Conservation (phyloP, 352 stramenopile species). For the Phytophthora colocasiae region DNA sequence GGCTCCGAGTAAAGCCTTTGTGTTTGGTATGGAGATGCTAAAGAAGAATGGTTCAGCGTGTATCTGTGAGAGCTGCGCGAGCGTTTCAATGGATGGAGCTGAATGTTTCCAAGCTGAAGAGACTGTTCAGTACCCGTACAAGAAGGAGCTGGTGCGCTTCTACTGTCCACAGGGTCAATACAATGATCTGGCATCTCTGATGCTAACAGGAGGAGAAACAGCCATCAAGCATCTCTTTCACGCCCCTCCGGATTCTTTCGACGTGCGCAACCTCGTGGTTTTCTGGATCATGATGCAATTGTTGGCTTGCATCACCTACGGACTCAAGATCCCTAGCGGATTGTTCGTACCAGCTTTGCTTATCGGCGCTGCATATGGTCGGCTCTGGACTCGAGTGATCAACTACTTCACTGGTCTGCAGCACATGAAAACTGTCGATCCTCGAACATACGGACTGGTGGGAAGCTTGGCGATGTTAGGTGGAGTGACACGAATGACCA, state of each 20-base stretch:
- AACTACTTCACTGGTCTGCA: slow-evolving; percentile 74
- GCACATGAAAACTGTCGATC: slow-evolving; percentile 72
- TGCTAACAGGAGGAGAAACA: slow-evolving; percentile 94
- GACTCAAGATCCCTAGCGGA: slow-evolving; percentile 95
- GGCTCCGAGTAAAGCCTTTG: slow-evolving; percentile 61
- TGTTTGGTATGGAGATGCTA: slow-evolving; percentile 75
- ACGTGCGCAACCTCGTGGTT: slow-evolving; percentile 75
- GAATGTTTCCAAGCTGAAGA: slow-evolving; percentile 77
- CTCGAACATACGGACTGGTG: slow-evolving; percentile 96
- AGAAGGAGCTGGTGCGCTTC: slow-evolving; percentile 93
- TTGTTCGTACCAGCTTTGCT: slow-evolving; percentile 97
- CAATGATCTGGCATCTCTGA: slow-evolving; percentile 97
- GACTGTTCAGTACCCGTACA: slow-evolving; percentile 80
- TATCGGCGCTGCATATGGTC: slow-evolving; percentile 95
- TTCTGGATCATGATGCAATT: slow-evolving; percentile 80
- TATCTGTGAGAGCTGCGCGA: slow-evolving; percentile 73
- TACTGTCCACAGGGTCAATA: slow-evolving; percentile 96
- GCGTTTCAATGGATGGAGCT: slow-evolving; percentile 52
- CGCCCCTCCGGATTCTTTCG: slow-evolving; percentile 73
- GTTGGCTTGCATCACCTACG: slow-evolving; percentile 95
- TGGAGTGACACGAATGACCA: slow-evolving; percentile 98
- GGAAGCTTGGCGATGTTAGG: slow-evolving; percentile 95
- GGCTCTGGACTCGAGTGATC: slow-evolving; percentile 88
- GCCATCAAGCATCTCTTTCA: slow-evolving; percentile 97
- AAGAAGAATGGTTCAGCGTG: slow-evolving; percentile 72